Base-by-base conservation (phyloP, 139 green algal species). In the Volvox reticuliferus region DNA sequence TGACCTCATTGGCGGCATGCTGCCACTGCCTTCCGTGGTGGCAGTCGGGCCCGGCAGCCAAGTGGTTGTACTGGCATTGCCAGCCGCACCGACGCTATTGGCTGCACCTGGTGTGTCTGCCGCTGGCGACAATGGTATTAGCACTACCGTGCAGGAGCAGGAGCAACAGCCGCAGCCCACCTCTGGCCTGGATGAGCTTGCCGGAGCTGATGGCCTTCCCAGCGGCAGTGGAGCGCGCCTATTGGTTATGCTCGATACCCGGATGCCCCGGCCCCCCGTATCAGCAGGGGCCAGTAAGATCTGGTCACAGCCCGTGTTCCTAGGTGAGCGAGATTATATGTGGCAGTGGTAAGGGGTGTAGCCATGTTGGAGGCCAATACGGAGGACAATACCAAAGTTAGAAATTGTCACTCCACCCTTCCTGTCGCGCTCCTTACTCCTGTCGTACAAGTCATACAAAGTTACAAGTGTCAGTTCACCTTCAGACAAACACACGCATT, bases 261-360 rank as follows among this genome's bases (percentile, higher is more conserved):
- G 55, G n/a, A 77, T 90, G 86, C 71, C 73, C 1, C 55, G 21
- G n/a, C 20, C 33, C 1, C 12, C 32, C 13, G 19, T 1, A 17
- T 28, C 71, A 55, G 73, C 12, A 0, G 22, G 20, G n/a, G 78
- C 20, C 19, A 84, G 78, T 71, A 89, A 82, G 73, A 28, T 62
- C 24, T 90, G 86, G 86, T 61, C 55, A 30, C 73, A 90, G 73
- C 86, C 86, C 19, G 2, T 90, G 12, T 90, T 90, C 30, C 30
- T 90, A 44, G 16, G 85, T 82, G 85, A 32, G 76, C 32, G 50
- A 44, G 80, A 1, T 55, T 55, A 55, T 9, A 9, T 73, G 12
- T 28, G 21, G 22, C 0, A 35, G 78, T 1, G 50, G 44, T 55
- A 24, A 26, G 21, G 78, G 78, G 78, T 37, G n/a, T n/a, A n/a